phyloP scores from a whole-genome alignment of 2,329 filamentous ascomycete genomes.

The Madurella mycetomatis region DNA sequence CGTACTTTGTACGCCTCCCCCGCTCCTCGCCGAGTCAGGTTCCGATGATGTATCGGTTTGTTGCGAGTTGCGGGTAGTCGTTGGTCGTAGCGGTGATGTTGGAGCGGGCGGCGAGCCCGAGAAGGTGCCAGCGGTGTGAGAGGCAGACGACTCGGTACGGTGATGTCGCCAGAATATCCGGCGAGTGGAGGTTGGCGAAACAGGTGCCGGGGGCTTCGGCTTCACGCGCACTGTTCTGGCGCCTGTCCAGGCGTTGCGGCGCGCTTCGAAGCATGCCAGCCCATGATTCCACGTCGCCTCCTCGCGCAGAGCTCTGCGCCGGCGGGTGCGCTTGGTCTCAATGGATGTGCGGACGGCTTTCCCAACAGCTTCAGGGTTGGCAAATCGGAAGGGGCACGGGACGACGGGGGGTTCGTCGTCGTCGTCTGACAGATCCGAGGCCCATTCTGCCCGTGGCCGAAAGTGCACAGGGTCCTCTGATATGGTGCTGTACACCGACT shows the following conservation, averaged over 20 bases:
- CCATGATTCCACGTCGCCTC: constrained; percentile 78
- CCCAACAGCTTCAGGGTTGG: constrained; percentile 46
- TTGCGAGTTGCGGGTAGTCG: constrained; percentile 27
- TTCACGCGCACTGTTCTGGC: constrained; percentile 58
- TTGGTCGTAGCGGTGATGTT: constrained; percentile 27
- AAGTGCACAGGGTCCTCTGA: constrained; percentile 52
- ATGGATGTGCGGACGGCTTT: constrained; percentile 38
- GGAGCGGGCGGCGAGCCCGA: constrained; percentile 16
- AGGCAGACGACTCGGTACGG: constrained; percentile 36
- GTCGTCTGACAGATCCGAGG: constrained; percentile 53
- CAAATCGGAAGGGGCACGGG: constrained; percentile 47
- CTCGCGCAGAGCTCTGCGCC: constrained; percentile 54
- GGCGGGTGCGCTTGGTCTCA: constrained; percentile 49
- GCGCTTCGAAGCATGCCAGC: constrained; percentile 69
- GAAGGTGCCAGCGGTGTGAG: constrained; percentile 14
- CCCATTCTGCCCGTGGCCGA: constrained; percentile 51
- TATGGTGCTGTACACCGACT: constrained; percentile 53
- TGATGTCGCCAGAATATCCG: constrained; percentile 49
- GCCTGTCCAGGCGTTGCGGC: constrained; percentile 81
- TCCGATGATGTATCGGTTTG: constrained; percentile 24
- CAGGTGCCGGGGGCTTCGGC: constrained; percentile 39
- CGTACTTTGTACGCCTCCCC: constrained; percentile 4
- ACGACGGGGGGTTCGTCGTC: constrained; percentile 30
- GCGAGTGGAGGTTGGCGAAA: constrained; percentile 41
- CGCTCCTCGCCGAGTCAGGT: constrained; percentile 17